These are phyloP conservation scores for Roridomyces roridus DNA, from an alignment of 768 basidiomycete genomes.

Conservation along the genomic window DNA sequence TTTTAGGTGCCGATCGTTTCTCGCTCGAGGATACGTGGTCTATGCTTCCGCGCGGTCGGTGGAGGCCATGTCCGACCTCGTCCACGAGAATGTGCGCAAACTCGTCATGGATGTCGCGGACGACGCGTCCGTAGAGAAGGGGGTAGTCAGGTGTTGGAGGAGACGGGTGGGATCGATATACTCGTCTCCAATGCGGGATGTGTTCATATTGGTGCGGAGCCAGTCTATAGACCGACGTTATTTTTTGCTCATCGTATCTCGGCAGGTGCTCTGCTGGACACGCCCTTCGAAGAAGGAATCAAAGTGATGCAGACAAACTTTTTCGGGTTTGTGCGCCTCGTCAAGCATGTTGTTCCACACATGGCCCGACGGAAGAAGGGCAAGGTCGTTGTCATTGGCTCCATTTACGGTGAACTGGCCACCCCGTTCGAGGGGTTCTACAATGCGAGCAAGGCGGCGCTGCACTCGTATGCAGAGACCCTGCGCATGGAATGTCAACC, in stretches of 20 bases:
- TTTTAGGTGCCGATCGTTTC: slow-evolving; percentile 49
- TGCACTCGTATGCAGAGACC: slow-evolving; percentile 34
- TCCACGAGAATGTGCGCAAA: slow-evolving; percentile 38
- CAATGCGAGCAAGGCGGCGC: slow-evolving; percentile 36
- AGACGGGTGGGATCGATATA: slow-evolving; percentile 54
- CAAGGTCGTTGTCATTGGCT: slow-evolving; percentile 37
- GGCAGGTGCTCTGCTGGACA: slow-evolving; percentile 34
- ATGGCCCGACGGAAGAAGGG: slow-evolving; percentile 36
- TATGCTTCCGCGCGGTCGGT: slow-evolving; percentile 58
- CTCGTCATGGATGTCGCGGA: slow-evolving; percentile 52
- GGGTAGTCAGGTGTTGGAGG: slow-evolving; percentile 47
- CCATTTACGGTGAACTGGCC: slow-evolving; percentile 33
- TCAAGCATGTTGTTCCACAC: slow-evolving; percentile 33
- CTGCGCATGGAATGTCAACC: slow-evolving; percentile 38
- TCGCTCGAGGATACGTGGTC: slow-evolving; percentile 49
- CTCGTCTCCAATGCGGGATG: slow-evolving; percentile 61
- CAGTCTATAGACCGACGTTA: too few relatives aligned
- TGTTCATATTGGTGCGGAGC: slow-evolving; percentile 39
- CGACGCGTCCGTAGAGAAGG: slow-evolving; percentile 42
- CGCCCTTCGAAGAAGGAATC: slow-evolving; percentile 28
- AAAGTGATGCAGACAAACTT: slow-evolving; percentile 34
- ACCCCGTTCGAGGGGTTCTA: slow-evolving; percentile 40
- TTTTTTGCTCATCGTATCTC: background rate
- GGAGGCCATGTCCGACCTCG: slow-evolving; percentile 51
- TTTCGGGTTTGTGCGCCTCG: slow-evolving; percentile 32